Evolutionary conservation across 148 eudicot species (phyloP), one percentile per base, ranked within the genome.

Genomic region (Nepenthes gracilis): DNA sequence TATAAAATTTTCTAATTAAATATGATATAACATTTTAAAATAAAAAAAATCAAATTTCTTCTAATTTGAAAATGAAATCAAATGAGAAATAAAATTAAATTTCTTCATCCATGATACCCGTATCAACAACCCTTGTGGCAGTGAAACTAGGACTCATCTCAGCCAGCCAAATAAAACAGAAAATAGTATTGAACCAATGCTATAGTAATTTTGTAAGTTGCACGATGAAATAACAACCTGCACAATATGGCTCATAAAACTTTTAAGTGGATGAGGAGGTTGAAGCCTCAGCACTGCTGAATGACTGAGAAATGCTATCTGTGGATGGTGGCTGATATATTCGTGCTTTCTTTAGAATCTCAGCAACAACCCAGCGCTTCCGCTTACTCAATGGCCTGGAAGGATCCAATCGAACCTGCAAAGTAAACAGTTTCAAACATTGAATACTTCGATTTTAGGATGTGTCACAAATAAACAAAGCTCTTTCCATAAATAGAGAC

Each of bases 361-460:
- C 96, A 49, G 95, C 89, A 62, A 93, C 96, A 15, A 76, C 57
- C 96, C 96, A 93, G 57, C 67, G 62, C 80, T 93, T 93, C 52
- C 76, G 84, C 75, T 93, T 93, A 77, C 96, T 93, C 53, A 93
- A 78, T 43, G 99, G 99, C 70, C 95, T 82, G 9, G 96, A 88
- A 38, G 88, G 95, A 66, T 93, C 89, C 72, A 88, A 64, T 63
- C 67, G 78, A 66, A 93, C 99, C 91, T 92, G 87, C 65, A 83
- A 47, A 14, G 34, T 23, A 49, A 55, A 58, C 48, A 61, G 33
- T 64, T 74, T 47, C n/a, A 58, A 61, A 6, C 15, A 48, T 36
- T 36, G 32, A 5, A 33, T n/a, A 2, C 9, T 15, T 49, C 47
- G 53, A 55, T 55, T 32, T 33, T 34, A 43, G 11, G 36, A 59